These are phyloP conservation scores for Phytophthora ramorum DNA, from an alignment of 352 stramenopile species.

Conservation along the genomic window DNA sequence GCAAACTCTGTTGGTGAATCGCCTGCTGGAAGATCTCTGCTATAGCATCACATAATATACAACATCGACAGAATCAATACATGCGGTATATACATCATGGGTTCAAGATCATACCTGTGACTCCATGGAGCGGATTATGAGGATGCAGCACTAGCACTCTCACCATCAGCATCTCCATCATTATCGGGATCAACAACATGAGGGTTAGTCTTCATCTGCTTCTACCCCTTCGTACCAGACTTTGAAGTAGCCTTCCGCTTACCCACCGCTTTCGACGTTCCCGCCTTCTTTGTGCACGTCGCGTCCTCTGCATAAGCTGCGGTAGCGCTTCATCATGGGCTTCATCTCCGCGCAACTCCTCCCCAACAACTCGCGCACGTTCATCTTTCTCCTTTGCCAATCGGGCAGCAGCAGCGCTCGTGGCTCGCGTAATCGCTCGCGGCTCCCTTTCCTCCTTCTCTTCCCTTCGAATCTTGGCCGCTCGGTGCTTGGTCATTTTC, in stretches of 20 bases:
- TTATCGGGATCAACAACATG: not conserved
- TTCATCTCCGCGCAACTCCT: not conserved
- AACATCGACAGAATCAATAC: too few species aligned
- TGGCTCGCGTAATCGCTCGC: not conserved
- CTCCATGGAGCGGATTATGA: too few species aligned
- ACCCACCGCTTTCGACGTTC: not conserved
- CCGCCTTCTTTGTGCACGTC: not conserved
- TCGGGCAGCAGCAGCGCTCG: not conserved
- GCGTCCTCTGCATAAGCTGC: not conserved
- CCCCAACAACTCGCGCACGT: not conserved
- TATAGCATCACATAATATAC: too few species aligned
- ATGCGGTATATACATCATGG: too few species aligned
- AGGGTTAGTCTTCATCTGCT: not conserved
- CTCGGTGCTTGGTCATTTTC: not conserved
- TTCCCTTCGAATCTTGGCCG: not conserved
- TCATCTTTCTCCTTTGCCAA: not conserved
- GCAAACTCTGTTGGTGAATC: too few species aligned
- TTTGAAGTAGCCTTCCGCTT: not conserved
- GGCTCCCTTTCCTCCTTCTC: slow-evolving; percentile 6
- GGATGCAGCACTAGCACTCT: not conserved
- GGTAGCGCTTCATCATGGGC: not conserved
- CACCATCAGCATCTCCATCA: not conserved
- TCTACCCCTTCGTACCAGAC: not conserved
- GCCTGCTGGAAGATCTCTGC: too few species aligned
- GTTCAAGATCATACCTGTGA: too few species aligned